Evolutionary conservation across 2,329 filamentous ascomycete species (phyloP).

Genomic region (Xylaria sp.): DNA sequence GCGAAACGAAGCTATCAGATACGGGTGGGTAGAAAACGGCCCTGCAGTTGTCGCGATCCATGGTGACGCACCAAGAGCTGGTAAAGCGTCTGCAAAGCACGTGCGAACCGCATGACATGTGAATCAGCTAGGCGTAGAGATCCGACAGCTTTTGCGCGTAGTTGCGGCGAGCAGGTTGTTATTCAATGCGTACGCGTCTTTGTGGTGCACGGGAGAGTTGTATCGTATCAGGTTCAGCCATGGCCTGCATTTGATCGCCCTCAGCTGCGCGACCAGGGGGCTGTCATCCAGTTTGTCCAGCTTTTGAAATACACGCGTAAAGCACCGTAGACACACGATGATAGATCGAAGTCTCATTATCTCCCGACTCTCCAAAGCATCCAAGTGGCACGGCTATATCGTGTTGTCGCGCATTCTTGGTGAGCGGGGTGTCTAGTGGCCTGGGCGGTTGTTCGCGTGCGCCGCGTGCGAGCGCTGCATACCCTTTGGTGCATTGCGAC

Average conservation of each 20-base stretch:
- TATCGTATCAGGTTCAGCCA: slow-evolving; percentile 7
- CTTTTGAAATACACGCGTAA: neutral
- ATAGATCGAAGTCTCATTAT: neutral
- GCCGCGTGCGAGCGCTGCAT: slow-evolving; percentile 12
- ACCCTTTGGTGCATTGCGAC: slow-evolving; percentile 10
- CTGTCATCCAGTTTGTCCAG: neutral
- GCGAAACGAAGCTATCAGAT: slow-evolving; percentile 1
- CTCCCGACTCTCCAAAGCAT: neutral
- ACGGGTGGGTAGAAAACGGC: neutral
- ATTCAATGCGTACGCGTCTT: neutral
- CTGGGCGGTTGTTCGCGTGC: neutral
- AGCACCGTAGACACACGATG: neutral
- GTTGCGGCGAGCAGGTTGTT: slow-evolving; percentile 9
- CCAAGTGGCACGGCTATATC: neutral
- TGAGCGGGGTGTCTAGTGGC: neutral
- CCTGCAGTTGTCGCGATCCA: slow-evolving; percentile 3
- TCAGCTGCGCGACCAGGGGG: slow-evolving; percentile 4
- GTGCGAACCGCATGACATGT: slow-evolving; percentile 1
- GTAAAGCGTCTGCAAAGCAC: slow-evolving; percentile 12
- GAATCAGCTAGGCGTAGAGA: slow-evolving; percentile 9
- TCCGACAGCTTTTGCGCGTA: slow-evolving; percentile 14
- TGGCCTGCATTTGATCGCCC: neutral
- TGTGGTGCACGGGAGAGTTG: slow-evolving; percentile 3
- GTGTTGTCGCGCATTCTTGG: slow-evolving; percentile 7
- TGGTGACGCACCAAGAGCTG: slow-evolving; percentile 13